Base-by-base conservation (phyloP, 179 eudicot species). In the Drosera spatulata region DNA sequence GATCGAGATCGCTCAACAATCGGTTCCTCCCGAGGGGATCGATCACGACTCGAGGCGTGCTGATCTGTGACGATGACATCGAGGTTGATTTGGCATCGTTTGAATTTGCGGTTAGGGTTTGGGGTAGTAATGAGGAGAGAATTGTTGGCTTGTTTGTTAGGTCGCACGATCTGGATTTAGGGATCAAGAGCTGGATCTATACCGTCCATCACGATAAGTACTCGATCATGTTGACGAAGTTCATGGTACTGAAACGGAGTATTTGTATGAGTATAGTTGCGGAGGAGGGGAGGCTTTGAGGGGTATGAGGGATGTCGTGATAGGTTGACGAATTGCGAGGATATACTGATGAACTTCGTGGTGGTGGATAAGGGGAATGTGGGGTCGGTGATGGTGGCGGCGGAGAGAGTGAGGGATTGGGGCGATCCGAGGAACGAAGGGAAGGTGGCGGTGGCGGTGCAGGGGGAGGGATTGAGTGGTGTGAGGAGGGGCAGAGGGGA, bases 261-360 rank as follows among this genome's bases (percentile, higher is more conserved):
- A 69, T 48, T 63, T 87, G 43, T 67, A 75, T 48, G 8, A 43
- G 40, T 87, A 87, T 61, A 80, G 74, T 64, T 85, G 95, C 60
- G 79, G 70, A 38, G 69, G 67, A 1, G 75, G 68, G 9, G 56
- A 14, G 8, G 53, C 39, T 4, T 64, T 64, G 66, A 55, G 6
- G 38, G 51, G 71, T 38, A 66, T 80, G 63, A 77, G 89, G 61
- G 58, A 12, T 0, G 61, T 80, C 51, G 96, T 91, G 96, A 88
- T 15, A 57, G 70, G 47, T 75, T 73, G 81, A 66, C 73, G 50
- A 91, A 91, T 50, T 91, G 97, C 54, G 97, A 91, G 70, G 97
- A 91, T 40, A 85, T 91, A 9, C 52, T 91, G 82, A 91, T 91
- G 95, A 91, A 91, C 63, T 83, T 91, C n/a, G 81, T 88, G 66